phyloP scores from a whole-genome alignment of 1,139 yeast genomes.

The Ogataea hybrid region DNA sequence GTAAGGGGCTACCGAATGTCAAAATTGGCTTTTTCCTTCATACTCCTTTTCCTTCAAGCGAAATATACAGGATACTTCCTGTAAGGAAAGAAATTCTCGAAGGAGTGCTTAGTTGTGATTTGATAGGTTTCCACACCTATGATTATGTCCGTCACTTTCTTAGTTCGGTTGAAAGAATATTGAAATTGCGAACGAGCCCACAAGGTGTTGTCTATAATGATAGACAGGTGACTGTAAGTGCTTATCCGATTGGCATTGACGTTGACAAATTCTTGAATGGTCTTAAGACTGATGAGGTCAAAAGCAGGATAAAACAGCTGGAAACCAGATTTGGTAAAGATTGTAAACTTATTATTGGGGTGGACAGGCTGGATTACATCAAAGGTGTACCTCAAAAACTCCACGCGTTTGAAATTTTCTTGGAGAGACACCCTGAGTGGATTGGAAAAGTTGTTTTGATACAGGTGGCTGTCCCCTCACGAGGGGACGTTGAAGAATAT shows the following conservation, averaged over 20 bases:
- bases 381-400: constrained; percentile 97
- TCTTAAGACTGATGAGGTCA: constrained; percentile 59
- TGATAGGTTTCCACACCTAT: constrained; percentile 98
- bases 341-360: constrained; percentile 88
- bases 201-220: constrained; percentile 84
- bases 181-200: constrained; percentile 81
- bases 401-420: constrained; percentile 91
- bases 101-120: constrained; percentile 92
- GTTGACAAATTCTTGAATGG: constrained; percentile 89
- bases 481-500: constrained; percentile 98
- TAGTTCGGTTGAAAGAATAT: constrained; percentile 84
- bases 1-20: constrained; percentile 45
- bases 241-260: constrained; percentile 98
- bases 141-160: constrained; percentile 98
- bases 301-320: constrained; percentile 61
- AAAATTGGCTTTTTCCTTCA: constrained; percentile 92
- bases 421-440: constrained; percentile 96
- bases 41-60: constrained; percentile 98
- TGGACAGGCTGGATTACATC: constrained; percentile 91
- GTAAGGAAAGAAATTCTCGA: constrained; percentile 88
- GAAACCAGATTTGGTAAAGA: constrained; percentile 62
- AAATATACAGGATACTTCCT: constrained; percentile 92
- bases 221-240: constrained; percentile 82
- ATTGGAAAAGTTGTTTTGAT: constrained; percentile 94
- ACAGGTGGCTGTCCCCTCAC: constrained; percentile 96